Evolutionary conservation across 768 basidiomycete genomes (phyloP), one percentile per base, ranked within the genome.

Genomic region (Tulasnella sp.): DNA sequence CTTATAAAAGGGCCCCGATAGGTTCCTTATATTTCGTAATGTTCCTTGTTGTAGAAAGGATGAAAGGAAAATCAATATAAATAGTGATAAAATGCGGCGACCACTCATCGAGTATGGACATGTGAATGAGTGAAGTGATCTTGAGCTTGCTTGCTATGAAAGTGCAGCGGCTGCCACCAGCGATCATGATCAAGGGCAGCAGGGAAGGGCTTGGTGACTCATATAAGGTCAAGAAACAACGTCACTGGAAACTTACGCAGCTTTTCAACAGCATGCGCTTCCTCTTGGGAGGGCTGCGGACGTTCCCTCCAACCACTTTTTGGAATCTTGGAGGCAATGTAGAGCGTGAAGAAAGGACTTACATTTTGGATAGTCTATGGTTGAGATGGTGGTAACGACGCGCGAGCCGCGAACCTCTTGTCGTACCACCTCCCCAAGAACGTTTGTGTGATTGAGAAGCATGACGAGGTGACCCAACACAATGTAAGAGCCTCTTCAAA

Each of bases 401-500:
- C 58, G 31, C 58, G 58, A 25, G 58, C 58, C 31, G 58, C 58
- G 31, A 64, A 64, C 31, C 15, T 25, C 29, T 17, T 31, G 58
- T 64, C 58, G 58, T 64, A 64, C 58, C 58, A 64, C 58, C 58
- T 31, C 9, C 58, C 58, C 58, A 64, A 6, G 29, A 64, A 64
- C 25, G 75, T 76, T 31, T 76, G 75, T 17, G 38, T 22, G 22
- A 76, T 76, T 25, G 75, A 69, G 75, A 76, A 76, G 17, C 36
- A 69, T 25, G 75, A 76, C 9, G 75, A 76, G 22, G 75, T 76
- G 9, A 76, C 37, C 75, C 75, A 76, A 40, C 69, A 76, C 34
- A 76, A 64, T 15, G 75, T 76, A 17, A 76, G 29, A 31, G 75
- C 75, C 75, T 76, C 29, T 29, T 14, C 17, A 7, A 42, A 29